Conservation (phyloP, 164 flowering plant species). For the Aristolochia fimbriata region DNA sequence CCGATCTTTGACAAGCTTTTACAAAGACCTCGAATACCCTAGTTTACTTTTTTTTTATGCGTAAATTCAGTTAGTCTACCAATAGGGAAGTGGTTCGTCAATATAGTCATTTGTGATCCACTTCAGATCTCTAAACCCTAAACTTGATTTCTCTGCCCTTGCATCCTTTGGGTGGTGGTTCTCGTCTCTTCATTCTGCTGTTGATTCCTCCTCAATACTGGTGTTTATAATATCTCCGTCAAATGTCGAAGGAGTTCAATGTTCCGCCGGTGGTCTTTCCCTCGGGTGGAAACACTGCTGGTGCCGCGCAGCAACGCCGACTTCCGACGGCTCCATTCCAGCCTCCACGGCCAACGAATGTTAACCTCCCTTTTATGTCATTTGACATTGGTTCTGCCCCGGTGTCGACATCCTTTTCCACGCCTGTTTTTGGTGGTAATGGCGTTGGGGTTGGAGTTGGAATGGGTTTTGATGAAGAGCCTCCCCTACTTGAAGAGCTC, state of each 20-base stretch:
- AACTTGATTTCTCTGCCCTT: no score
- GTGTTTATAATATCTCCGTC: not conserved
- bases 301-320: slow-evolving; percentile 38
- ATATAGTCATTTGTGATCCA: no score
- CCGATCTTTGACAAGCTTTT: no score
- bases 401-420: slow-evolving; percentile 20
- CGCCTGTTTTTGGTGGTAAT: slow-evolving; percentile 27
- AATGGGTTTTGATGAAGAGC: slow-evolving; percentile 60
- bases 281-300: slow-evolving; percentile 40
- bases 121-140: no score
- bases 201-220: not conserved
- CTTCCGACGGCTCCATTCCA: slow-evolving; percentile 63
- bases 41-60: no score
- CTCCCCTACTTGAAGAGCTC: slow-evolving; percentile 81
- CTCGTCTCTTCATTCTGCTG: no score
- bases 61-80: no score
- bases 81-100: no score
- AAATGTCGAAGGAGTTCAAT: slow-evolving; percentile 38
- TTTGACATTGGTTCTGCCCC: slow-evolving; percentile 53
- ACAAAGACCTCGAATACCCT: no score
- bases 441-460: slow-evolving; percentile 5
- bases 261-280: slow-evolving; percentile 79
- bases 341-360: slow-evolving; percentile 29
- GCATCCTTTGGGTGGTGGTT: no score
- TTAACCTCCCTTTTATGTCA: slow-evolving; percentile 56